These are phyloP conservation scores for Ceratocystis variospora DNA, from an alignment of 2,329 filamentous ascomycete genomes.

Conservation along the genomic window DNA sequence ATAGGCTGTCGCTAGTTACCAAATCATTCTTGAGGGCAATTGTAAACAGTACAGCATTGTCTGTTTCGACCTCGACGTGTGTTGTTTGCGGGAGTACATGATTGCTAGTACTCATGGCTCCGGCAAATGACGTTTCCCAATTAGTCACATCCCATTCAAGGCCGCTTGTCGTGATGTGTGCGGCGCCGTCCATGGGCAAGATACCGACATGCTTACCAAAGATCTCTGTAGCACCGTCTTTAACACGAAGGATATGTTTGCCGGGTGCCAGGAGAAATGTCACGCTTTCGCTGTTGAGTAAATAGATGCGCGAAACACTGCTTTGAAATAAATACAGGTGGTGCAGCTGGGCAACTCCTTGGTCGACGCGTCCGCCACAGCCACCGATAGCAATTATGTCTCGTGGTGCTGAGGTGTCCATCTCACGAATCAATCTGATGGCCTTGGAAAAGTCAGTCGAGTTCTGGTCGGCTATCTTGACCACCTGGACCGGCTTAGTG, in stretches of 20 bases:
- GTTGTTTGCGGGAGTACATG: slow-evolving; percentile 48
- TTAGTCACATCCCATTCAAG: slow-evolving; percentile 81
- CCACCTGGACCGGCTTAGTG: slow-evolving; percentile 39
- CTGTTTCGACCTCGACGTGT: slow-evolving; percentile 49
- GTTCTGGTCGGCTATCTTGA: slow-evolving; percentile 66
- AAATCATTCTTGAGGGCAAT: slow-evolving; percentile 28
- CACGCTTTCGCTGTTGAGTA: slow-evolving; percentile 68
- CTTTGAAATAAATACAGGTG: slow-evolving; percentile 57
- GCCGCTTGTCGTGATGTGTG: slow-evolving; percentile 63
- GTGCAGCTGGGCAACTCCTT: slow-evolving; percentile 78
- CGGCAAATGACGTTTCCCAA: slow-evolving; percentile 67
- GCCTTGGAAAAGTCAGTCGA: slow-evolving; percentile 87
- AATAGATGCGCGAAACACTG: slow-evolving; percentile 48
- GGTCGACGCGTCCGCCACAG: slow-evolving; percentile 80
- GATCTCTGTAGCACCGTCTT: slow-evolving; percentile 32
- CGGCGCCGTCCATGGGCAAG: slow-evolving; percentile 66
- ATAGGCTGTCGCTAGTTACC: not conserved
- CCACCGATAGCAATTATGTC: slow-evolving; percentile 75
- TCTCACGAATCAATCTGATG: slow-evolving; percentile 42
- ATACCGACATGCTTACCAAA: slow-evolving; percentile 77
- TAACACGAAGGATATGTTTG: slow-evolving; percentile 53
- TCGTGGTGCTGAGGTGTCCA: slow-evolving; percentile 24
- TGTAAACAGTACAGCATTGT: slow-evolving; percentile 57
- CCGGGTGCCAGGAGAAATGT: slow-evolving; percentile 55
- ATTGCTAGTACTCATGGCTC: slow-evolving; percentile 66